Evolutionary conservation across 225 moss, liverwort and hornwort species (phyloP), one percentile per base, ranked within the genome.

Genomic region (Physcomitrium patens): DNA sequence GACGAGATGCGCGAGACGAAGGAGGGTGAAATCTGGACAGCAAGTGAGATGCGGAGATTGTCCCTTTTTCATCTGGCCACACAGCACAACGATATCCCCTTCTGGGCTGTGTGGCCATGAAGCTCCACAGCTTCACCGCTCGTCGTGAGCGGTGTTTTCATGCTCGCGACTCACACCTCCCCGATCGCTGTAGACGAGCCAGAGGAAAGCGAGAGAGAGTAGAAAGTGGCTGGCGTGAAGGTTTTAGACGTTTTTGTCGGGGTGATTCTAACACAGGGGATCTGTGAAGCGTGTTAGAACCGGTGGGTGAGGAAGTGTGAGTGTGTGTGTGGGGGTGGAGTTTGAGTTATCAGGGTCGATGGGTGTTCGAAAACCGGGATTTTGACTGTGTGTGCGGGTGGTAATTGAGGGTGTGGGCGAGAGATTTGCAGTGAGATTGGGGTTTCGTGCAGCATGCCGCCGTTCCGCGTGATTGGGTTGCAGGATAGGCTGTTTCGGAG

Each of bases 31-130:
- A 83, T 83, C 83, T 63, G 71, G 11, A 37, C 12, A 64, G 7
- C 83, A 83, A 83, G 79, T 83, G 76, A 72, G 76, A 20, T 1
- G 64, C 80, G 5, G 8, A 1, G 1, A 24, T 24, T n/a, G 18
- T 13, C 45, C 72, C n/a, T n/a, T 81, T 79, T 80, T 2, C 14
- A 31, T 49, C 71, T 76, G 72, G 53, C 85, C 85, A 31, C 31
- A 31, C 50, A 68, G 8, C 26, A 54, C 48, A 14, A 15, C 69
- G 73, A 84, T 85, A 85, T 85, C n/a, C n/a, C 85, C 68, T 49
- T 65, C 49, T 27, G n/a, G 24, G 63, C 16, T 73, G 50, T 59
- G 73, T 73, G 73, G 69, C 54, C 75, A 75, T 37, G 50, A 75
- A 71, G 78, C 1, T 13, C 12, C 43, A 24, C 53, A 63, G 49